phyloP scores from a whole-genome alignment of 352 stramenopile species.

The Phytophthora syringae region DNA sequence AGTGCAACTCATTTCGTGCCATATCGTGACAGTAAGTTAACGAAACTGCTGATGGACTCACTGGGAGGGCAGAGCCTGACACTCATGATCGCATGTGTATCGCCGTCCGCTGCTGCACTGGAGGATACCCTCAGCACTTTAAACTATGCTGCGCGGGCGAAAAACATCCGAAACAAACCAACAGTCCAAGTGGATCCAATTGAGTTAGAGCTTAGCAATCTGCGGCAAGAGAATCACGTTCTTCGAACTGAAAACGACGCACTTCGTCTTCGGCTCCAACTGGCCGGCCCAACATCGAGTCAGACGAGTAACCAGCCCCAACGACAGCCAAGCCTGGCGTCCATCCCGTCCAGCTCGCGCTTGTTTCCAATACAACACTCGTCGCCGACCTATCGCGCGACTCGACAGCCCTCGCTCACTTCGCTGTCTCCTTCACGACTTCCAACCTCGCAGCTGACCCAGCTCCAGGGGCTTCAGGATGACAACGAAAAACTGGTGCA shows the following conservation, averaged over 20 bases:
- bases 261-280: constrained; percentile 56
- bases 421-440: constrained; percentile 16
- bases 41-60: constrained; percentile 87
- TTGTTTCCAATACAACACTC: constrained; percentile 34
- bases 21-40: constrained; percentile 88
- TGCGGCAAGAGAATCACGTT: constrained; percentile 72
- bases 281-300: constrained; percentile 14
- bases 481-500: constrained; percentile 65
- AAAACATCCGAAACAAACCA: constrained; percentile 88
- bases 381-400: constrained; percentile 8
- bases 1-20: constrained; percentile 58
- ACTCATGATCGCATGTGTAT: constrained; percentile 88
- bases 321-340: constrained; percentile 29
- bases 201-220: constrained; percentile 59
- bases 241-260: constrained; percentile 65
- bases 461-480: constrained; percentile 63
- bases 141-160: constrained; percentile 85
- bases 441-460: constrained; percentile 38
- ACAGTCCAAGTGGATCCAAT: constrained; percentile 72
- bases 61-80: constrained; percentile 83
- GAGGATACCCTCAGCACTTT: constrained; percentile 87
- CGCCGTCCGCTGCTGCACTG: constrained; percentile 54
- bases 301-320: constrained; percentile 7
- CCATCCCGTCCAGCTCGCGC: constrained; percentile 32
- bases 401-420: not conserved